Conservation (phyloP, 129 eudicot genomes). For the Ambrosia artemisiifolia region DNA sequence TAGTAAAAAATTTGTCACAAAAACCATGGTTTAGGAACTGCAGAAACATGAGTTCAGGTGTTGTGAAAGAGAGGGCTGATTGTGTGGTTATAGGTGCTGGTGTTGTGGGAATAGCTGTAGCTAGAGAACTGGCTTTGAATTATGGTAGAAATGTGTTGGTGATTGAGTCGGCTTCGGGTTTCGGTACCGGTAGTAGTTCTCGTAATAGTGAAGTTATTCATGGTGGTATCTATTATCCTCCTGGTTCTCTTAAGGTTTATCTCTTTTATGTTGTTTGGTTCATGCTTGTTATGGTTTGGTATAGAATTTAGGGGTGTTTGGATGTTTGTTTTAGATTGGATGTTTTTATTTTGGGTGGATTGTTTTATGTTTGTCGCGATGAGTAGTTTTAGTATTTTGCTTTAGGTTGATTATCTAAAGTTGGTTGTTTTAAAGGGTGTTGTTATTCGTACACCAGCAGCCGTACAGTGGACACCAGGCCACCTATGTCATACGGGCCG, state of each 20-base stretch:
- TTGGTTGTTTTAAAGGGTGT: background rate
- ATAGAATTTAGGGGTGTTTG: too few species aligned
- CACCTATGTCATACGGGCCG: too few species aligned
- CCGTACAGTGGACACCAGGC: too few species aligned
- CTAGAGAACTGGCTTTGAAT: slow-evolving; percentile 52
- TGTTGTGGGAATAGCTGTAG: slow-evolving; percentile 78
- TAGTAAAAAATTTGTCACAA: slow-evolving; percentile 3
- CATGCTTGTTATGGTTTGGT: background rate
- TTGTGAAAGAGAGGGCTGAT: slow-evolving; percentile 53
- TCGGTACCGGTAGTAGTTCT: slow-evolving; percentile 77
- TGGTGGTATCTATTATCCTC: slow-evolving; percentile 86
- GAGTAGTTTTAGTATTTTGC: background rate
- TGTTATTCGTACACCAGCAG: too few species aligned
- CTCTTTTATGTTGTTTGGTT: background rate
- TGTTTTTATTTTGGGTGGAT: background rate
- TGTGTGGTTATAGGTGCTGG: slow-evolving; percentile 96
- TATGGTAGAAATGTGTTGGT: slow-evolving; percentile 71
- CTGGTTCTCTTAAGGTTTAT: slow-evolving; percentile 63
- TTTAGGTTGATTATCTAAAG: background rate
- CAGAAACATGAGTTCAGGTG: slow-evolving; percentile 18
- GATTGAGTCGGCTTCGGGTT: slow-evolving; percentile 62
- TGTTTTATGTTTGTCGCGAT: background rate
- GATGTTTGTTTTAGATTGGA: too few species aligned
- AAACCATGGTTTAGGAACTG: background rate
- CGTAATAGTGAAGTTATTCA: slow-evolving; percentile 91